These are phyloP conservation scores for Rosa rugosa DNA, from an alignment of 306 rosid species.

Conservation along the genomic window DNA sequence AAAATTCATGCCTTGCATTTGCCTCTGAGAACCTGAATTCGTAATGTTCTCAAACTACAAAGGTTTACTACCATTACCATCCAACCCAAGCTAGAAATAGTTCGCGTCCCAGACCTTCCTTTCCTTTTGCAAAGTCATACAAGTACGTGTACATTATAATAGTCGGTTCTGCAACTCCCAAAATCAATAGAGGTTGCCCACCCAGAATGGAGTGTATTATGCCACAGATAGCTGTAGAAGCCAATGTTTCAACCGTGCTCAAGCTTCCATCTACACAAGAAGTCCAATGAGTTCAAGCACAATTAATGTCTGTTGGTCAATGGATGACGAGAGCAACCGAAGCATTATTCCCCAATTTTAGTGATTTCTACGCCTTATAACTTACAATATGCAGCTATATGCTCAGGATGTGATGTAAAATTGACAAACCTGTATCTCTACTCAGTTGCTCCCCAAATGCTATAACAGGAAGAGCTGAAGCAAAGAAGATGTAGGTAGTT, in stretches of 20 bases:
- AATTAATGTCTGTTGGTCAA: background rate
- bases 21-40: background rate
- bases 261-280: constrained; percentile 61
- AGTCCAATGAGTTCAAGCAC: constrained; percentile 18
- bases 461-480: constrained; percentile 84
- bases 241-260: constrained; percentile 72
- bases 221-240: constrained; percentile 80
- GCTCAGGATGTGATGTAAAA: constrained; percentile 3
- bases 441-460: constrained; percentile 73
- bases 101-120: constrained; percentile 48
- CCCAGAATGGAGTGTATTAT: constrained; percentile 77
- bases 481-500: constrained; percentile 69
- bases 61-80: constrained; percentile 51
- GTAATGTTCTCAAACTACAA: background rate
- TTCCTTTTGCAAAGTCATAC: constrained; percentile 66
- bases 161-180: constrained; percentile 89
- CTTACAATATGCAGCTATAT: background rate
- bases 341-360: background rate
- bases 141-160: constrained; percentile 69
- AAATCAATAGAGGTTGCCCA: constrained; percentile 71
- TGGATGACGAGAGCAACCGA: background rate
- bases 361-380: background rate
- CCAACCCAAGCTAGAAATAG: constrained; percentile 82
- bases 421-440: constrained; percentile 62
- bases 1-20: background rate